Conservation (phyloP, 2,329 filamentous ascomycete genomes). For the Westerdykella aurantiaca region DNA sequence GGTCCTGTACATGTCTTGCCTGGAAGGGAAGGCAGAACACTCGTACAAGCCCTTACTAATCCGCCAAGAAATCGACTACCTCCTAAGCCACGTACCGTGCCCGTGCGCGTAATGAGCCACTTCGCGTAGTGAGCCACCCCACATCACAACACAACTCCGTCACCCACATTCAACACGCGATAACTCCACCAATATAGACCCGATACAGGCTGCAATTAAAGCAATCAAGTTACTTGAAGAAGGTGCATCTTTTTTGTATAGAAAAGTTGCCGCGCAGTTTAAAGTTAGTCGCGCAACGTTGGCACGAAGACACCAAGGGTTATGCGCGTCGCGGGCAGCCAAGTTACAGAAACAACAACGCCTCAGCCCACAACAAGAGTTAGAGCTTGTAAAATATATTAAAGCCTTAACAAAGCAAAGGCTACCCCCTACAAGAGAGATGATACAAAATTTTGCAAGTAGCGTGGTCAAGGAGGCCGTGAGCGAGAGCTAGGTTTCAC, state of each 20-base stretch:
- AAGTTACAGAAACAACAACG: conserved; percentile 1
- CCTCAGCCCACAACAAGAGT: conserved; percentile 5
- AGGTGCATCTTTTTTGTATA: conserved; percentile 1
- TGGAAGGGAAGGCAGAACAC: no score
- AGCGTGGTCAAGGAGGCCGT: conserved; percentile 6
- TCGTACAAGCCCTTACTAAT: no score
- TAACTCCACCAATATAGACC: no score
- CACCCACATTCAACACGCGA: conserved; percentile 3
- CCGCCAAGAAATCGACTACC: no score
- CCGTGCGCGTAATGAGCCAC: not conserved
- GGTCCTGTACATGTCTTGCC: no score
- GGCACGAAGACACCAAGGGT: not conserved
- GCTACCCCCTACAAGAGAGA: no score
- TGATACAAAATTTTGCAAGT: conserved; percentile 11
- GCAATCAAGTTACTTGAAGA: conserved; percentile 3
- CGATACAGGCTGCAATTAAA: conserved; percentile 6
- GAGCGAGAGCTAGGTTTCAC: conserved; percentile 10
- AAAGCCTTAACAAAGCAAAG: conserved; percentile 9
- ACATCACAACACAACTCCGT: no score
- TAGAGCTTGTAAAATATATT: conserved; percentile 16
- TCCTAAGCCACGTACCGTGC: no score
- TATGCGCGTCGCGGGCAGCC: not conserved
- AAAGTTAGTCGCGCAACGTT: conserved; percentile 3
- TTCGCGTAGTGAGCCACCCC: not conserved
- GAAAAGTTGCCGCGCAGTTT: conserved; percentile 3